A percentile compares a stretch with the other conserved stretches of the same genome.
Evolutionary conservation across 2,329 filamentous ascomycete genomes (phyloP).

Genomic region (Didymella exigua): DNA sequence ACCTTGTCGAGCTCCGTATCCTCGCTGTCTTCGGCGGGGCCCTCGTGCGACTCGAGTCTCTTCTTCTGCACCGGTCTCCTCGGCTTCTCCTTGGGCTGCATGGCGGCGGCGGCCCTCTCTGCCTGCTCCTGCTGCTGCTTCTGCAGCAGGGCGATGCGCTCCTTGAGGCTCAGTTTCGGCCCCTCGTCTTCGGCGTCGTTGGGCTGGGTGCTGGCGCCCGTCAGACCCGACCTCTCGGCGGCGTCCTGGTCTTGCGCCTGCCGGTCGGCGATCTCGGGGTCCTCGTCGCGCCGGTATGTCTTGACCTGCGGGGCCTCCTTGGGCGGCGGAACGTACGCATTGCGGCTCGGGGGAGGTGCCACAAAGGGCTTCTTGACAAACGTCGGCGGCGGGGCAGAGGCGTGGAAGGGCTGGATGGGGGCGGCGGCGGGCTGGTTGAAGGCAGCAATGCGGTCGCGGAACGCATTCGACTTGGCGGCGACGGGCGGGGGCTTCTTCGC

Average conservation of each 20-base stretch:
- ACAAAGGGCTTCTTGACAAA: slow-evolving; percentile 99
- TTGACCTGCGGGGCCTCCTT: slow-evolving; percentile 73
- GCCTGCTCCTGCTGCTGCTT: slow-evolving; percentile 93
- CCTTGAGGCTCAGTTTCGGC: slow-evolving; percentile 92
- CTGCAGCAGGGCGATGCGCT: slow-evolving; percentile 91
- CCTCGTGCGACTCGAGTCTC: slow-evolving; percentile 56
- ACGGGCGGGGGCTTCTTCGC: slow-evolving; percentile 68
- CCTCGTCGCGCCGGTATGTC: slow-evolving; percentile 85
- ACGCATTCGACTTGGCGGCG: slow-evolving; percentile 82
- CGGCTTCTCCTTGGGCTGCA: slow-evolving; percentile 79
- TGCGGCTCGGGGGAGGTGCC: slow-evolving; percentile 87
- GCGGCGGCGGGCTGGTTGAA: slow-evolving; percentile 91
- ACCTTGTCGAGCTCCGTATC: slow-evolving; percentile 47
- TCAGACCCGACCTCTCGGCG: slow-evolving; percentile 71
- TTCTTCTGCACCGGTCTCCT: slow-evolving; percentile 74
- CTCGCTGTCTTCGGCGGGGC: slow-evolving; percentile 41
- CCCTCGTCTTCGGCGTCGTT: slow-evolving; percentile 69
- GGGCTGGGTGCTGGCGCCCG: slow-evolving; percentile 46
- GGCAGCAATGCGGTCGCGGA: slow-evolving; percentile 93
- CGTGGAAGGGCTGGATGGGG: slow-evolving; percentile 87
- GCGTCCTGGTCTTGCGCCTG: slow-evolving; percentile 69
- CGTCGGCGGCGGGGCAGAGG: slow-evolving; percentile 62
- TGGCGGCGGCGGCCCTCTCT: slow-evolving; percentile 77
- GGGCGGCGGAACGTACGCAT: slow-evolving; percentile 86
- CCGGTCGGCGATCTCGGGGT: slow-evolving; percentile 68